A percentile compares a stretch with the other conserved stretches of the same genome.
phyloP scores from a whole-genome alignment of 225 moss, liverwort and hornwort genomes.

The Antitrichia curtipendula region DNA sequence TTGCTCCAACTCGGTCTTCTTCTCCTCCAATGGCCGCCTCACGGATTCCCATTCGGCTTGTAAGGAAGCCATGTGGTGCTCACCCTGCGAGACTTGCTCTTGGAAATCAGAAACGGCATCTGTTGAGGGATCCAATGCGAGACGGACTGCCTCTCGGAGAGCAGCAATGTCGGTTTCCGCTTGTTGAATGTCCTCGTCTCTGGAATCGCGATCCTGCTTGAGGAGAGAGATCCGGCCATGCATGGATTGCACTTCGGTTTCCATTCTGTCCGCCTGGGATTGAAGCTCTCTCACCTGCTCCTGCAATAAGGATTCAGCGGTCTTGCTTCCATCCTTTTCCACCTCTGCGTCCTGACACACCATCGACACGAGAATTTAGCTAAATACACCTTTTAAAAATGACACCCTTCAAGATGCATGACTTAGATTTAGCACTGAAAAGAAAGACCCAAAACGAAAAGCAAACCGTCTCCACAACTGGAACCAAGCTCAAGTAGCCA shows the following conservation, averaged over 20 bases:
- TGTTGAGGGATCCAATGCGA: constrained; percentile 10
- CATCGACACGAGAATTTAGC: neutral
- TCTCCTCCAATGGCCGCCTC: constrained; percentile 33
- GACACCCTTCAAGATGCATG: neutral
- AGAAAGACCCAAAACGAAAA: neutral
- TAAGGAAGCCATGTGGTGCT: constrained; percentile 32
- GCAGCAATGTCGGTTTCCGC: constrained; percentile 1
- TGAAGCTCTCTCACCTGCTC: constrained; percentile 34
- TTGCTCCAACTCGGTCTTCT: constrained; percentile 38
- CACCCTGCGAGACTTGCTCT: constrained; percentile 4
- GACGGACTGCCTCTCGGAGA: constrained; percentile 18
- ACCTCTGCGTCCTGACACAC: neutral
- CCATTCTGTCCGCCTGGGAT: constrained; percentile 42
- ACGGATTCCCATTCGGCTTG: constrained; percentile 45
- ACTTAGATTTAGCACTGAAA: neutral
- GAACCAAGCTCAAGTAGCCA: neutral
- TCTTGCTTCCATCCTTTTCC: neutral
- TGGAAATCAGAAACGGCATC: constrained; percentile 6
- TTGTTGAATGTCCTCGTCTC: neutral
- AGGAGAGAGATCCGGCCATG: neutral
- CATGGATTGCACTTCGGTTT: constrained; percentile 18
- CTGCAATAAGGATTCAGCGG: constrained; percentile 1
- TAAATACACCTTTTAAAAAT: neutral
- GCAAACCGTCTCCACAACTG: neutral
- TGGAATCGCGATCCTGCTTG: constrained; percentile 10